Conservation (phyloP, 371 early-diverging fungal genomes). For the Saksenaea vasiformis region DNA sequence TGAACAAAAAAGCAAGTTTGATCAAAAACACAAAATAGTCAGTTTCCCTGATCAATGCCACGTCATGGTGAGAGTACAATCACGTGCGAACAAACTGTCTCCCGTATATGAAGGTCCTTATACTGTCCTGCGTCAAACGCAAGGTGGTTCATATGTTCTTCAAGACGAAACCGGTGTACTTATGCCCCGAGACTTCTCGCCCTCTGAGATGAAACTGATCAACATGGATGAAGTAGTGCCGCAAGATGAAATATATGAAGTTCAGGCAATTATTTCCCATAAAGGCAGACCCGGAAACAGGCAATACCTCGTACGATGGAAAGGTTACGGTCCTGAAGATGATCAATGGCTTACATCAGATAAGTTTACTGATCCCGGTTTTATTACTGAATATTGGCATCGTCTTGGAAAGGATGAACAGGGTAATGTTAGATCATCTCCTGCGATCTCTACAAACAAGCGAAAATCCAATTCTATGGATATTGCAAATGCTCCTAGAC, state of each 20-base stretch:
- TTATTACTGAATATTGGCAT: too few species aligned
- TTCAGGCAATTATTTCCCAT: slow-evolving; percentile 6
- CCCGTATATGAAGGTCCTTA: slow-evolving; percentile 16
- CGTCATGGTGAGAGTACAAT: slow-evolving; percentile 7
- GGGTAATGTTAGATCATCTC: too few species aligned
- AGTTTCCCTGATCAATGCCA: not conserved
- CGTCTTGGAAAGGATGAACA: too few species aligned
- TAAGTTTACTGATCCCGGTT: slow-evolving; percentile 16
- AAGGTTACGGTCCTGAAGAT: not conserved
- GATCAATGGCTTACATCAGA: slow-evolving; percentile 7
- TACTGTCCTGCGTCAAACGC: slow-evolving; percentile 15
- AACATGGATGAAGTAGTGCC: slow-evolving; percentile 10
- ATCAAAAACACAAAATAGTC: too few species aligned
- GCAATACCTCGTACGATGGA: slow-evolving; percentile 9
- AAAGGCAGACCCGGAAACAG: not conserved
- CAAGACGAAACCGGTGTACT: slow-evolving; percentile 13
- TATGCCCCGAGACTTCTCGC: slow-evolving; percentile 12
- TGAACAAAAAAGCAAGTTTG: too few species aligned
- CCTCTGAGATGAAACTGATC: slow-evolving; percentile 12
- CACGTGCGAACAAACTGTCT: not conserved
- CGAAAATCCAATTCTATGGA: too few species aligned
- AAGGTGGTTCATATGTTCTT: slow-evolving; percentile 16
- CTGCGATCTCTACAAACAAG: too few species aligned
- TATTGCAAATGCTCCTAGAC: too few species aligned
- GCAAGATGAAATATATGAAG: slow-evolving; percentile 8